Conservation (phyloP, 306 rosid genomes). For the Glycine tomentella region DNA sequence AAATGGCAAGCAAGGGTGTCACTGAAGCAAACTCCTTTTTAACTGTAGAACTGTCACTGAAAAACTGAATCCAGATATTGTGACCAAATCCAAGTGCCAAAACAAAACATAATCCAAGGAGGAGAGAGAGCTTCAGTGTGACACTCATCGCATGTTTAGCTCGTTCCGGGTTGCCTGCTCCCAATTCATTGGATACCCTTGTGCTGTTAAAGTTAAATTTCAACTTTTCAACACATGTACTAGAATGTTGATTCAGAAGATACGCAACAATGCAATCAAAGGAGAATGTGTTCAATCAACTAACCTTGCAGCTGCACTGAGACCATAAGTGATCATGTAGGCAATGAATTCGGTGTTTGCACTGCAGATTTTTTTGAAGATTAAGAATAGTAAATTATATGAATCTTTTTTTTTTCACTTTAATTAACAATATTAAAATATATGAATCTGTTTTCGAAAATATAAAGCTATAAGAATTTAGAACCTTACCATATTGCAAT, state of each 20-base stretch:
- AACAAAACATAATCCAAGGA: constrained; percentile 62
- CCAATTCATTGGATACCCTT: constrained; percentile 88
- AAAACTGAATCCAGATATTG: constrained; percentile 65
- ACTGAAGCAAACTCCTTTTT: constrained; percentile 71
- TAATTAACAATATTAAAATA: not conserved
- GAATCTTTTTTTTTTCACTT: not conserved
- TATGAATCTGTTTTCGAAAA: not conserved
- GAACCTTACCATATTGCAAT: constrained; percentile 81
- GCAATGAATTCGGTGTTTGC: constrained; percentile 73
- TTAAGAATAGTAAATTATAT: not conserved
- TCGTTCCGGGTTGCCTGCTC: constrained; percentile 64
- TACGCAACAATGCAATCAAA: not conserved
- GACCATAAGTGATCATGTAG: constrained; percentile 78
- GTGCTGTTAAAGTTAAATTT: constrained; percentile 57
- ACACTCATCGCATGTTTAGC: constrained; percentile 83
- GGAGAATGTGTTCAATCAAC: constrained; percentile 23
- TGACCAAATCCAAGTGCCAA: constrained; percentile 66
- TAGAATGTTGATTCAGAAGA: constrained; percentile 2
- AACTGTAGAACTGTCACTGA: constrained; percentile 57
- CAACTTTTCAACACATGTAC: constrained; percentile 15
- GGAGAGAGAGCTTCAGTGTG: constrained; percentile 69
- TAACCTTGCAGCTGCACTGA: constrained; percentile 87
- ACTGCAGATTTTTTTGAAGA: constrained; percentile 50
- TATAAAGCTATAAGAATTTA: constrained; percentile 31
- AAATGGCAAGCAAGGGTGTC: constrained; percentile 73